Evolutionary conservation across 2,329 filamentous ascomycete genomes (phyloP).

Genomic region (Blumeria hordei): DNA sequence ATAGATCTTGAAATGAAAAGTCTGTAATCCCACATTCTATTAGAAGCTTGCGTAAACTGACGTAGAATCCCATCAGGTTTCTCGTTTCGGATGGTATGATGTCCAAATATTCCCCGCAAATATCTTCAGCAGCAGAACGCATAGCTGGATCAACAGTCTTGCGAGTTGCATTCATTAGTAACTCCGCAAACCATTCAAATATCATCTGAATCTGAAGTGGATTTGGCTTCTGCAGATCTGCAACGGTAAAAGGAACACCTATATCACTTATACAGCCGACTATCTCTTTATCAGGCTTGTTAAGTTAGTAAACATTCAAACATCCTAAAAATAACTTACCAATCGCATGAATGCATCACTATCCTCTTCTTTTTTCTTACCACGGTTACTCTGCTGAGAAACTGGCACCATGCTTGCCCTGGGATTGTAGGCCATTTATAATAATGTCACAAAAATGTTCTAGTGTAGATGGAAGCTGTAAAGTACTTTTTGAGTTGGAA

Average conservation of each 20-base stretch:
- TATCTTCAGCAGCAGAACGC: conserved; percentile 70
- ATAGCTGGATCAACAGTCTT: conserved; percentile 89
- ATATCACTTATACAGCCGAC: conserved; percentile 95
- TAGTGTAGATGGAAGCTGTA: too few species aligned
- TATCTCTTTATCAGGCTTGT: conserved; percentile 45
- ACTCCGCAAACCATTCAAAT: conserved; percentile 90
- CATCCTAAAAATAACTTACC: conserved; percentile 16
- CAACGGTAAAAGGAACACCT: conserved; percentile 64
- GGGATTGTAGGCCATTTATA: conserved; percentile 23
- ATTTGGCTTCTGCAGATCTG: conserved; percentile 83
- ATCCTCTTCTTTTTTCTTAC: conserved; percentile 30
- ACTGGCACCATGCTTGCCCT: conserved; percentile 26
- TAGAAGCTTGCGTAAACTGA: conserved; percentile 55
- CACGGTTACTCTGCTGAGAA: conserved; percentile 21
- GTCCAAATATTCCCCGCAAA: conserved; percentile 65
- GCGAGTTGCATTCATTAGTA: conserved; percentile 79
- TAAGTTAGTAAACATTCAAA: conserved; percentile 5
- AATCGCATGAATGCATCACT: conserved; percentile 32
- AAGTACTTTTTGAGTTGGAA: too few species aligned
- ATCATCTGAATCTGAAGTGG: conserved; percentile 89
- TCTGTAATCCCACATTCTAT: conserved; percentile 78
- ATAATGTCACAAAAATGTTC: neutral
- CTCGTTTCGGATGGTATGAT: conserved; percentile 68
- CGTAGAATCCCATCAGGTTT: conserved; percentile 90
- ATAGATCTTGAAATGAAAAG: conserved; percentile 80